Conservation (phyloP, 192 early-diverging fungal species). For the Podila epicladia region DNA sequence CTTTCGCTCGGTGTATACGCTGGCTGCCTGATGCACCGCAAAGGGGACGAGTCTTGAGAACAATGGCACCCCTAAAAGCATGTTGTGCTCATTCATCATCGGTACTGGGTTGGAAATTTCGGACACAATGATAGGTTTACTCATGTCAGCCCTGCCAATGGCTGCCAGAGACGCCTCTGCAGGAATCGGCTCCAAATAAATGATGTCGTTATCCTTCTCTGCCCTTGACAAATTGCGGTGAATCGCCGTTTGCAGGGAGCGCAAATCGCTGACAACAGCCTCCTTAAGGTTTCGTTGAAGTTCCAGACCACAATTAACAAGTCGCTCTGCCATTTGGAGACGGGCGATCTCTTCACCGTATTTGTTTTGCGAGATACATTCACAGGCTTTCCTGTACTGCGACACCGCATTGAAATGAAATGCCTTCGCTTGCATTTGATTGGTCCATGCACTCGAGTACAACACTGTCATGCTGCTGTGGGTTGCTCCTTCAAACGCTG, state of each 20-base stretch:
- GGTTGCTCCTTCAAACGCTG: slow-evolving; percentile 70
- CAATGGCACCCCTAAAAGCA: slow-evolving; percentile 73
- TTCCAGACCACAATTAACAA: slow-evolving; percentile 56
- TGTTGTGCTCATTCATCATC: slow-evolving; percentile 64
- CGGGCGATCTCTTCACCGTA: slow-evolving; percentile 91
- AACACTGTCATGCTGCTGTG: slow-evolving; percentile 56
- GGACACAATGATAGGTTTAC: slow-evolving; percentile 63
- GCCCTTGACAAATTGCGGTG: slow-evolving; percentile 65
- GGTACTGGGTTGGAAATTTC: slow-evolving; percentile 74
- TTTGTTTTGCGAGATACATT: slow-evolving; percentile 74
- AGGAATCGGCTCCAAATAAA: slow-evolving; percentile 86
- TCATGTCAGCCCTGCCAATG: slow-evolving; percentile 78
- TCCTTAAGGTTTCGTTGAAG: slow-evolving; percentile 49
- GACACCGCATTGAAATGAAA: slow-evolving; percentile 81
- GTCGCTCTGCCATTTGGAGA: slow-evolving; percentile 64
- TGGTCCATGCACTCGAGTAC: slow-evolving; percentile 71
- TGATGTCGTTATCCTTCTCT: slow-evolving; percentile 92
- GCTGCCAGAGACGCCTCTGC: slow-evolving; percentile 61
- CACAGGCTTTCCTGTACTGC: slow-evolving; percentile 79
- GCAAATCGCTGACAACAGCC: slow-evolving; percentile 50
- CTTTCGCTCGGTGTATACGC: slow-evolving; percentile 86
- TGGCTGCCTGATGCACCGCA: slow-evolving; percentile 90
- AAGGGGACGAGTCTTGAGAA: slow-evolving; percentile 90
- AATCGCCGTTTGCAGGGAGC: slow-evolving; percentile 60
- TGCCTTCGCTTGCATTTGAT: slow-evolving; percentile 78